Evolutionary conservation across 2,329 filamentous ascomycete species (phyloP).

Genomic region (Gremmenia infestans): DNA sequence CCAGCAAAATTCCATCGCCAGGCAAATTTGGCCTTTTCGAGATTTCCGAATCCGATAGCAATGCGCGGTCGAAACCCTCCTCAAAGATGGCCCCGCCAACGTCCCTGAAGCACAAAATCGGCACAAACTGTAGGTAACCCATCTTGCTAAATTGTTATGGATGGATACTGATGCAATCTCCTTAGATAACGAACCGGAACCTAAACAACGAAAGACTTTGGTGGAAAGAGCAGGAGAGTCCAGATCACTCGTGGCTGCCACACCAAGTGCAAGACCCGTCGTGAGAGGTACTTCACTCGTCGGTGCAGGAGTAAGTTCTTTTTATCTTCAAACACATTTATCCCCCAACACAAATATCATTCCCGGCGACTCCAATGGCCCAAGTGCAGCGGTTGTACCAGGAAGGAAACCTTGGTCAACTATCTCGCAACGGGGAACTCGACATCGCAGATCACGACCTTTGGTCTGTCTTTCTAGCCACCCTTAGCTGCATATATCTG

Average conservation of each 20-base stretch:
- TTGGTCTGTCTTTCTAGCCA: no score
- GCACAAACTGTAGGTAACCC: constrained; percentile 15
- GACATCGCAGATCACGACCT: no score
- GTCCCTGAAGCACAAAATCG: constrained; percentile 45
- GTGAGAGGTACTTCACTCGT: constrained; percentile 26
- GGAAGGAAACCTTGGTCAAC: no score
- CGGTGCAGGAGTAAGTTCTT: constrained; percentile 21
- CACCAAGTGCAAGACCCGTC: constrained; percentile 37
- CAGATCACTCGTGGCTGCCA: constrained; percentile 36
- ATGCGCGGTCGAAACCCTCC: constrained; percentile 44
- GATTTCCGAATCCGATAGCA: constrained; percentile 56
- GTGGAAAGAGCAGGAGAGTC: constrained; percentile 51
- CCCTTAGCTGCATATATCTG: no score
- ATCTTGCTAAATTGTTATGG: neutral
- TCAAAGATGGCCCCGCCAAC: constrained; percentile 38
- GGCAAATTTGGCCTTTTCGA: constrained; percentile 41
- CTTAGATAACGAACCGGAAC: constrained; percentile 48
- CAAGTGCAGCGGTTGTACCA: no score
- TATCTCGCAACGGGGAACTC: no score
- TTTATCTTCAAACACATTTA: neutral
- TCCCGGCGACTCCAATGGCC: no score
- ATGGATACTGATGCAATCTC: constrained; percentile 8
- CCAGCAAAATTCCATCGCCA: constrained; percentile 27
- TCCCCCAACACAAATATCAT: neutral
- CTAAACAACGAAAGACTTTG: constrained; percentile 54